These are phyloP conservation scores for Cerrena zonata DNA, from an alignment of 1,284 basidiomycete genomes.

Conservation along the genomic window DNA sequence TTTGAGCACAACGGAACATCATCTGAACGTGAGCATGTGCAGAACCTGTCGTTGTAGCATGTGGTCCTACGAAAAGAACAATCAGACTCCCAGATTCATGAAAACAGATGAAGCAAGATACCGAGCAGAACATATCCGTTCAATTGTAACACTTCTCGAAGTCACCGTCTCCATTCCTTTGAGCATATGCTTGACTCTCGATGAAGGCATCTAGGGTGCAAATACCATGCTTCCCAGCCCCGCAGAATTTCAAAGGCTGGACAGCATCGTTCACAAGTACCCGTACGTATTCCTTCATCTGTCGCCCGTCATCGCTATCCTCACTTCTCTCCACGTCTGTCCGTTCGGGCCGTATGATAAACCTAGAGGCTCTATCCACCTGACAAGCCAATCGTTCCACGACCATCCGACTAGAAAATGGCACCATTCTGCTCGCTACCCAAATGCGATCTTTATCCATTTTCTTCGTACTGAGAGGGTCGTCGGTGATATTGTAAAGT, in stretches of 20 bases:
- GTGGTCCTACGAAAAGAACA: too few relatives aligned
- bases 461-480: slow-evolving; percentile 36
- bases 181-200: slow-evolving; percentile 63
- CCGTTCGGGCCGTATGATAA: too few relatives aligned
- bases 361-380: too few relatives aligned
- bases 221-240: slow-evolving; percentile 43
- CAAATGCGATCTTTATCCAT: slow-evolving; percentile 43
- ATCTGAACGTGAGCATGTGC: too few relatives aligned
- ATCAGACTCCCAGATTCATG: too few relatives aligned
- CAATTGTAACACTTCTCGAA: slow-evolving; percentile 51
- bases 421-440: slow-evolving; percentile 53
- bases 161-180: slow-evolving; percentile 59
- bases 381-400: slow-evolving; percentile 53
- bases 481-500: slow-evolving; percentile 41
- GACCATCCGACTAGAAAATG: slow-evolving; percentile 61
- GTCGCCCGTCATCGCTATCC: slow-evolving; percentile 5
- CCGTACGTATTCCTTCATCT: slow-evolving; percentile 44
- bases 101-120: too few relatives aligned
- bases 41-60: too few relatives aligned
- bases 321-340: not conserved
- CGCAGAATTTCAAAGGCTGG: slow-evolving; percentile 61
- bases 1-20: too few relatives aligned
- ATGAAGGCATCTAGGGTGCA: slow-evolving; percentile 67
- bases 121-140: not conserved
- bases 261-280: slow-evolving; percentile 64